Percentiles rank a stretch among this genome's conserved stretches.
Evolutionary conservation across 2,329 filamentous ascomycete genomes (phyloP).

Genomic region (Aspergillus tamarii): DNA sequence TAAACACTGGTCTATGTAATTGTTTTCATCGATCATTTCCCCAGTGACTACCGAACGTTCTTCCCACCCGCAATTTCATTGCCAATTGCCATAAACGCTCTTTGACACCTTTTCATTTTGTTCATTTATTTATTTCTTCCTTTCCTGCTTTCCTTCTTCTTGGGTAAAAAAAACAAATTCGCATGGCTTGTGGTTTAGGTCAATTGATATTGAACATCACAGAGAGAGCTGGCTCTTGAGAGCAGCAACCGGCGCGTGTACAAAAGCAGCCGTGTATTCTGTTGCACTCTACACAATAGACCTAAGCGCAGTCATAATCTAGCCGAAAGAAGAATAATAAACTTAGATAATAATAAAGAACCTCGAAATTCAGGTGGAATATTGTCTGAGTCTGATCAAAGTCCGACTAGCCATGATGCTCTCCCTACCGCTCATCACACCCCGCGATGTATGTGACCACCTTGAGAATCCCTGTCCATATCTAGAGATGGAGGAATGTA

Average conservation of each 20-base stretch:
- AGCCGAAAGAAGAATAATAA: neutral
- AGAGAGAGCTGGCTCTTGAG: neutral
- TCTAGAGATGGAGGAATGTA: neutral
- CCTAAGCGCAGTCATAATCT: neutral
- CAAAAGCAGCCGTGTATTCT: neutral
- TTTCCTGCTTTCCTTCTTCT: too few relatives aligned
- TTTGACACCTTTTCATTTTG: neutral
- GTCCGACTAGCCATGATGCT: constrained; percentile 49
- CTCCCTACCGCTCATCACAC: constrained; percentile 68
- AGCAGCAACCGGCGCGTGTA: neutral
- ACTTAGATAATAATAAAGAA: neutral
- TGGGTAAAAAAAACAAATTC: neutral
- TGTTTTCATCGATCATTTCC: neutral
- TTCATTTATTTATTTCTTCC: too few relatives aligned
- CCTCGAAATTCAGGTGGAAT: neutral
- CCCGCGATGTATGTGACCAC: constrained; percentile 64
- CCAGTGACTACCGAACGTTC: neutral
- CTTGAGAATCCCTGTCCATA: neutral
- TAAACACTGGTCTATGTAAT: neutral
- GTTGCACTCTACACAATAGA: neutral
- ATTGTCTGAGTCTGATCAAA: neutral
- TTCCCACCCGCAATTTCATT: neutral
- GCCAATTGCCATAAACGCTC: neutral
- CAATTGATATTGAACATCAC: neutral
- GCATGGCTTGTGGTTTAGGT: neutral